Conservation (phyloP, 768 basidiomycete species). For the Calocybe gangraenosa region DNA sequence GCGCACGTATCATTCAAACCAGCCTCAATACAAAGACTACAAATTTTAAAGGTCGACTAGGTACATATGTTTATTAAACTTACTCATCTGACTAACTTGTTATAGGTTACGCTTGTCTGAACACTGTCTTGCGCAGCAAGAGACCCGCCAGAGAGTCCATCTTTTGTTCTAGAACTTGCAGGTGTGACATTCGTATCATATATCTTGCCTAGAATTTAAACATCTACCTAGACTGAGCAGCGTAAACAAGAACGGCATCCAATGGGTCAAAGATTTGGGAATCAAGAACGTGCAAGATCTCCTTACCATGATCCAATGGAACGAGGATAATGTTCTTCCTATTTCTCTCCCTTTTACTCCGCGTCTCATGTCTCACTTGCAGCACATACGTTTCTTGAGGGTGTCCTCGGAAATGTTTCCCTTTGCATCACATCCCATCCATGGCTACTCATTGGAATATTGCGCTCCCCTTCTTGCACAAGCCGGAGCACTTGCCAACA, state of each 20-base stretch:
- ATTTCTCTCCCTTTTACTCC: background rate
- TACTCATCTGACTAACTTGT: background rate
- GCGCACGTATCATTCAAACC: too few species aligned
- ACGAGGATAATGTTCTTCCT: conserved; percentile 65
- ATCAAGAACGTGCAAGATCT: conserved; percentile 72
- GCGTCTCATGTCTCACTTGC: background rate
- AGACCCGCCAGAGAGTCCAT: conserved; percentile 62
- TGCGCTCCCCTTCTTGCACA: conserved; percentile 50
- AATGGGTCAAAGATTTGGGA: conserved; percentile 80
- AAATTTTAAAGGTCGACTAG: conserved; percentile 65
- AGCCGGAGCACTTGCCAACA: conserved; percentile 64
- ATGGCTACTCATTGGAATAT: conserved; percentile 81
- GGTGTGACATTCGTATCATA: conserved; percentile 28
- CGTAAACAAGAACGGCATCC: conserved; percentile 74
- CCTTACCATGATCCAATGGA: conserved; percentile 80
- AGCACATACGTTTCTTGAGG: conserved; percentile 83
- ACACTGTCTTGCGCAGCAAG: conserved; percentile 71
- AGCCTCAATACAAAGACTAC: conserved; percentile 62
- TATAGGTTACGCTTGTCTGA: conserved; percentile 76
- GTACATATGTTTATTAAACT: conserved; percentile 21
- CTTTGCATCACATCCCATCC: conserved; percentile 75
- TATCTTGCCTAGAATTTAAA: background rate
- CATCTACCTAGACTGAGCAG: conserved; percentile 54
- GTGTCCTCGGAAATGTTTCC: conserved; percentile 93
- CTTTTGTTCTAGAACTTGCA: conserved; percentile 74